A percentile compares a stretch with the other conserved stretches of the same genome.
These are phyloP conservation scores for Leersia perrieri DNA, from an alignment of 176 grass and related monocot genomes.

Conservation along the genomic window DNA sequence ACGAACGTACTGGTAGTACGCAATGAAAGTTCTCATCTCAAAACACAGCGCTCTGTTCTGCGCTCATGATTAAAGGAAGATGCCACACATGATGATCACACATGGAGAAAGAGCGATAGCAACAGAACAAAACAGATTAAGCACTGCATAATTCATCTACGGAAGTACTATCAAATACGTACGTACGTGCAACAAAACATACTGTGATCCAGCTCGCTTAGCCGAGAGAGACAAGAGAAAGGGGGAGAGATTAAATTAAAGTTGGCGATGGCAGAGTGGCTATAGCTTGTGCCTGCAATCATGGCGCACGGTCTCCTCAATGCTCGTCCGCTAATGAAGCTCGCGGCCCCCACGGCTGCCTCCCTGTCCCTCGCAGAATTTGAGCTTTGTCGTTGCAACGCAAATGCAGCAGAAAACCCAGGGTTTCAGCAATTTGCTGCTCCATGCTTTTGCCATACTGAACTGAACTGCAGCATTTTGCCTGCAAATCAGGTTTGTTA, in stretches of 20 bases:
- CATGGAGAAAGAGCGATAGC: background rate
- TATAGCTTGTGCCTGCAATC: slow-evolving; percentile 23
- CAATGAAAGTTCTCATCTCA: background rate
- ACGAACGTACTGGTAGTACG: background rate
- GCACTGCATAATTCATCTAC: background rate
- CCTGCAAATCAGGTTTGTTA: background rate
- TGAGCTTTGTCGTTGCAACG: background rate
- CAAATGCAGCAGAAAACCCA: background rate
- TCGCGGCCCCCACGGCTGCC: background rate
- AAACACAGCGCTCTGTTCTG: background rate
- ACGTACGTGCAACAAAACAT: background rate
- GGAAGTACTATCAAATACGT: background rate
- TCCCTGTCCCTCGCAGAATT: background rate
- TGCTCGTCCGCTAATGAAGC: slow-evolving; percentile 6
- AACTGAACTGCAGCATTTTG: background rate
- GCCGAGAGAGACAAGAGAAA: background rate
- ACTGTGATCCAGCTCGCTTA: background rate
- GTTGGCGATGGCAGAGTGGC: background rate
- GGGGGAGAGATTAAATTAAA: background rate
- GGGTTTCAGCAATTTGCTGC: slow-evolving; percentile 17
- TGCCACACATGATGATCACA: slow-evolving; percentile 28
- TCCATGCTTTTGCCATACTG: background rate
- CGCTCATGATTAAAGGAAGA: slow-evolving; percentile 14
- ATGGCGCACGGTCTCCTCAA: slow-evolving; percentile 30
- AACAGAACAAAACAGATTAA: background rate